phyloP scores from a whole-genome alignment of 352 stramenopile species.

The Globisporangium yorkense region DNA sequence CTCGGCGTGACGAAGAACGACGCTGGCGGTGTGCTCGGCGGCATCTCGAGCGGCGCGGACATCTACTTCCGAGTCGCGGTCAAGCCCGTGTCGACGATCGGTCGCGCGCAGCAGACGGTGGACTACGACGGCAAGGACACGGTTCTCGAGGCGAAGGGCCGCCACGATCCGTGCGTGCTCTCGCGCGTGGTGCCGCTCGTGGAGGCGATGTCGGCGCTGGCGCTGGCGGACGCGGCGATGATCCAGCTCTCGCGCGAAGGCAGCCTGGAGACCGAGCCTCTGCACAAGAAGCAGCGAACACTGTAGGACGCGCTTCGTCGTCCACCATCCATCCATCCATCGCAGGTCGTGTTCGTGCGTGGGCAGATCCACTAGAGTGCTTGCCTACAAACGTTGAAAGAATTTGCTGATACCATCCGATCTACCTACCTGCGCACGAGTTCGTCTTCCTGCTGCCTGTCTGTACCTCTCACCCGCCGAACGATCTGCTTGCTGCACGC shows the following conservation, averaged over 20 bases:
- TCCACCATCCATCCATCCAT: not conserved
- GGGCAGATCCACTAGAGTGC: too few species aligned
- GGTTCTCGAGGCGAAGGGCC: slow-evolving; percentile 94
- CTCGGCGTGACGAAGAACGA: slow-evolving; percentile 84
- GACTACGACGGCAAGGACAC: slow-evolving; percentile 95
- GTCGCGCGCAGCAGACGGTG: slow-evolving; percentile 91
- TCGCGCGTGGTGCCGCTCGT: slow-evolving; percentile 96
- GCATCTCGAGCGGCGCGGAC: slow-evolving; percentile 97
- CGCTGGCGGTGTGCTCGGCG: slow-evolving; percentile 94
- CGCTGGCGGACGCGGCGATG: slow-evolving; percentile 94
- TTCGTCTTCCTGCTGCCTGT: too few species aligned
- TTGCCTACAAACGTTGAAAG: too few species aligned
- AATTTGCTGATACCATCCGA: too few species aligned
- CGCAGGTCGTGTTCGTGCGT: too few species aligned
- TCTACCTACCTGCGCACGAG: too few species aligned
- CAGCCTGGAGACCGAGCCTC: slow-evolving; percentile 39
- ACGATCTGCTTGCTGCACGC: too few species aligned
- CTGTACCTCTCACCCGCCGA: too few species aligned
- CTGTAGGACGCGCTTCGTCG: slow-evolving; percentile 19
- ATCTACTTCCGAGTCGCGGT: slow-evolving; percentile 99
- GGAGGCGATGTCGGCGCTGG: slow-evolving; percentile 97
- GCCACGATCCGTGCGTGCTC: slow-evolving; percentile 98
- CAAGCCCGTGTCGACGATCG: slow-evolving; percentile 99
- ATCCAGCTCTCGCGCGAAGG: slow-evolving; percentile 91
- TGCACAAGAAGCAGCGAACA: slow-evolving; percentile 56